These are phyloP conservation scores for Colletotrichum aenigma DNA, from an alignment of 2,329 filamentous ascomycete species.

Conservation along the genomic window DNA sequence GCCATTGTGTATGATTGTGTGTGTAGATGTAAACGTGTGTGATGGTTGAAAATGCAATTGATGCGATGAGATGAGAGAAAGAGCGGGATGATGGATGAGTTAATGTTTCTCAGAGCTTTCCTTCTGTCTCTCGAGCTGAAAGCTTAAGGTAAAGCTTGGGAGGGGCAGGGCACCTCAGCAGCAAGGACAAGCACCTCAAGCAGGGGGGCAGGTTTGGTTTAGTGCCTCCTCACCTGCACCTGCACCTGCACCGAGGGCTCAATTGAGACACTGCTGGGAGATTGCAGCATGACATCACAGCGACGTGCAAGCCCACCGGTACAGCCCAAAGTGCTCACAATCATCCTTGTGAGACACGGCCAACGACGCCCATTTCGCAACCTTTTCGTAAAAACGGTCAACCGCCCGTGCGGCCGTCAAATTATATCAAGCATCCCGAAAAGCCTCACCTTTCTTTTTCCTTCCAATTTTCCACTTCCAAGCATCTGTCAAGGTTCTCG, in stretches of 20 bases:
- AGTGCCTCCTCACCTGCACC: background rate
- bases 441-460: slow-evolving; percentile 11
- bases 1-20: slow-evolving; percentile 31
- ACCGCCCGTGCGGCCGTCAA: background rate
- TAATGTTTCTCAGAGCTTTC: background rate
- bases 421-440: background rate
- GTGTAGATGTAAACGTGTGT: background rate
- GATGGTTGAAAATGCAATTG: background rate
- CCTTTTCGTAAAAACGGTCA: background rate
- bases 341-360: background rate
- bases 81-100: background rate
- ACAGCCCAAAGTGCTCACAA: background rate
- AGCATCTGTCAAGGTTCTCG: background rate
- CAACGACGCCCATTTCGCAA: background rate
- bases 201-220: background rate
- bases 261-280: slow-evolving; percentile 15
- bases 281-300: slow-evolving; percentile 17
- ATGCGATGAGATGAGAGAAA: background rate
- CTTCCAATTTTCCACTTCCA: background rate
- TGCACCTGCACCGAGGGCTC: background rate
- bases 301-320: background rate
- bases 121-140: background rate
- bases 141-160: background rate
- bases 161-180: background rate
- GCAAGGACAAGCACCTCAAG: background rate